Evolutionary conservation across 2,329 filamentous ascomycete genomes (phyloP), one percentile per base, ranked within the genome.

Genomic region (Cytospora piceicola): DNA sequence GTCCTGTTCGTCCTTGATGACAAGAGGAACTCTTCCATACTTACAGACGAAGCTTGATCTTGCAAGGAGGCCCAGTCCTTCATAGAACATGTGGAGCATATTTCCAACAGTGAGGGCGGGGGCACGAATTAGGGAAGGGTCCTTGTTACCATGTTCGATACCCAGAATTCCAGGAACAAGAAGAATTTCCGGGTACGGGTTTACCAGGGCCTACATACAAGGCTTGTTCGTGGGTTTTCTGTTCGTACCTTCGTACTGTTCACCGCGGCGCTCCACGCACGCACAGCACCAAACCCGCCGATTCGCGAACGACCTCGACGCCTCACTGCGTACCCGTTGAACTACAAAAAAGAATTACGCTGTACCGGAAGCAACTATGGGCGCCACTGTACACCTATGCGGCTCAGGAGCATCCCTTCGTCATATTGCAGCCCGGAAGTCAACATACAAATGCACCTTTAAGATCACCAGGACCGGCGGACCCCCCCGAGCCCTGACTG

Each of bases 31-130:
- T 14, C 46, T 49, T n/a, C 3, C n/a, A n/a, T 15, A 9, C 27
- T 29, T 29, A 29, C 24, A n/a, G 24, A 20, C 46, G 46, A 14
- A 49, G 56, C 39, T 22, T 57, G 53, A 63, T 49, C 53, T 57
- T 51, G 53, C 60, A 14, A 36, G 34, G 12, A 36, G 34, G 34
- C 34, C 34, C 34, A 57, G 56, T 57, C 60, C 39, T 63, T 51
- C 60, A 30, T 63, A 53, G 60, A 63, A 63, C 60, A 63, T 57
- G 60, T 63, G 60, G 60, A 63, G 60, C 60, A 63, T 11, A 51
- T 63, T 53, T 63, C 60, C 60, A 63, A 63, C 60, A 49, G 49
- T n/a, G 42, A 51, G 36, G 57, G 60, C 51, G 60, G 60, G 60
- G 39, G 36, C 53, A n/a, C 46, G 24, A 3, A 24, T 24, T 49